These are phyloP conservation scores for Phytophthora pluvialis DNA, from an alignment of 352 stramenopile genomes.

Conservation along the genomic window DNA sequence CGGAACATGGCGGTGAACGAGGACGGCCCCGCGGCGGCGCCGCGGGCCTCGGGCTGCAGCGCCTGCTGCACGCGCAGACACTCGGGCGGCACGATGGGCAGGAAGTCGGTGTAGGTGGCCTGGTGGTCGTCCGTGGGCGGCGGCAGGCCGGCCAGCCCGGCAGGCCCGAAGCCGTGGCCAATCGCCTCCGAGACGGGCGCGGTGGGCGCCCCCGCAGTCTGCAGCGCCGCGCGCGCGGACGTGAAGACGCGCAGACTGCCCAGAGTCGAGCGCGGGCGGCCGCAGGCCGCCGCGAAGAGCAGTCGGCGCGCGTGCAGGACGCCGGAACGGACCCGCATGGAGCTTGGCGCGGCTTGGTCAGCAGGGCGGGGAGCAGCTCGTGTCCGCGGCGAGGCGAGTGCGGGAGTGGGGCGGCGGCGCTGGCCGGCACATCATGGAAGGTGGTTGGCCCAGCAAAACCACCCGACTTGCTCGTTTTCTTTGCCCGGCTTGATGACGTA, in stretches of 20 bases:
- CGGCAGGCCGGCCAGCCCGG: background rate
- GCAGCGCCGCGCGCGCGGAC: conserved; percentile 24
- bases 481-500: background rate
- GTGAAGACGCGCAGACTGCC: conserved; percentile 41
- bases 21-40: conserved; percentile 42
- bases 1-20: conserved; percentile 94
- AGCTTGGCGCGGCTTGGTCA: conserved; percentile 16
- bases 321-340: conserved; percentile 34
- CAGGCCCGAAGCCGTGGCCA: conserved; percentile 5
- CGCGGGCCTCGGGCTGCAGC: conserved; percentile 5
- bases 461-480: conserved; percentile 16
- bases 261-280: conserved; percentile 27
- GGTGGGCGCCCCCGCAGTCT: conserved; percentile 17
- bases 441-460: conserved; percentile 33
- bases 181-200: conserved; percentile 21
- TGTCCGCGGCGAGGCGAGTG: conserved; percentile 19
- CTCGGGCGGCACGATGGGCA: conserved; percentile 78
- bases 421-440: conserved; percentile 19
- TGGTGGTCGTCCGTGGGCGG: conserved; percentile 23
- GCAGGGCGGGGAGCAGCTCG: background rate
- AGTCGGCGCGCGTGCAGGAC: conserved; percentile 24
- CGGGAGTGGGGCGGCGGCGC: conserved; percentile 19
- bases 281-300: conserved; percentile 32
- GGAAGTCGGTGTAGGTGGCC: conserved; percentile 53
- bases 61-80: conserved; percentile 73